Evolutionary conservation across 345 rosid genomes (phyloP).

Genomic region (Bruguiera gymnorhiza): DNA sequence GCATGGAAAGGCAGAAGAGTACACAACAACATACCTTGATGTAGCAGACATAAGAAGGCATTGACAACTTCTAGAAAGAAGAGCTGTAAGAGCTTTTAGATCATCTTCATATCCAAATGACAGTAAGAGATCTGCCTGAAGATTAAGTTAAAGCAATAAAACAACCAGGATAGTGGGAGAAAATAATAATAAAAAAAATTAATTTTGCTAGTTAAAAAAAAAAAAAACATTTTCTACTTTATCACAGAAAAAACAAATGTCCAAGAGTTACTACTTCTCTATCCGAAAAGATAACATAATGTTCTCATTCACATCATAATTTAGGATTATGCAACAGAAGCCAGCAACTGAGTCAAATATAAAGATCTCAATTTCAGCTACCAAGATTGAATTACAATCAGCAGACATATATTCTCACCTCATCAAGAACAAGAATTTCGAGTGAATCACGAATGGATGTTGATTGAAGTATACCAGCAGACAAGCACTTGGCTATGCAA

Average conservation of each 20-base stretch:
- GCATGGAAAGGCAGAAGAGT: no score
- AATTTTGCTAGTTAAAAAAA: not conserved
- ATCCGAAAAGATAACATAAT: not conserved
- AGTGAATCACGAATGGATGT: conserved; percentile 57
- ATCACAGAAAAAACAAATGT: not conserved
- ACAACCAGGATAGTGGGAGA: not conserved
- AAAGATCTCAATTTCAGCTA: not conserved
- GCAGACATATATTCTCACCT: conserved; percentile 44
- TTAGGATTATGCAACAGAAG: not conserved
- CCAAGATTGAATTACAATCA: not conserved
- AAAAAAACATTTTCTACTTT: not conserved
- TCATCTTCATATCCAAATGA: conserved; percentile 91
- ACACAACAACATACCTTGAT: conserved; percentile 50
- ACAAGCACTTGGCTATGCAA: conserved; percentile 75
- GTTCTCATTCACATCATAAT: not conserved
- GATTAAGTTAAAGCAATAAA: conserved; percentile 8
- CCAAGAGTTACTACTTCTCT: not conserved
- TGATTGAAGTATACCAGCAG: conserved; percentile 61
- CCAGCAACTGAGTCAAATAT: not conserved
- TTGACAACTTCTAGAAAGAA: conserved; percentile 78
- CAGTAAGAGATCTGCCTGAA: conserved; percentile 92
- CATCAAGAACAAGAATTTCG: conserved; percentile 82
- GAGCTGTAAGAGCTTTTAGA: conserved; percentile 70
- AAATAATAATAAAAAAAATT: not conserved
- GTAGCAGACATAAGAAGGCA: conserved; percentile 98